phyloP scores from a whole-genome alignment of 148 eudicot genomes.

The Spergularia marina region DNA sequence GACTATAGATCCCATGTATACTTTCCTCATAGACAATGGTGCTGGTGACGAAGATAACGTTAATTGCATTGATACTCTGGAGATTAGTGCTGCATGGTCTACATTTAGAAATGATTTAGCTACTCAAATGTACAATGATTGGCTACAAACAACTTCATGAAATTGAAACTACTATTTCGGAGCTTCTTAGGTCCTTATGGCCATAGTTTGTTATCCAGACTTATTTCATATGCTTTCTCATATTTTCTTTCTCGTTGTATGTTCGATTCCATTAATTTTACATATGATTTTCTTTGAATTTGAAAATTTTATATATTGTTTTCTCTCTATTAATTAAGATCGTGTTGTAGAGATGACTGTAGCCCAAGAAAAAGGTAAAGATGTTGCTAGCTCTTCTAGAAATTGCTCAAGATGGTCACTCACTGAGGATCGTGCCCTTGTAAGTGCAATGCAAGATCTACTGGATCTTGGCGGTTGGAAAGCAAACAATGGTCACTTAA shows the following conservation, averaged over 20 bases:
- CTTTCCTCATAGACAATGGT: not conserved
- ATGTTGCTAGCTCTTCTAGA: not conserved
- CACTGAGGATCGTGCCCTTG: not conserved
- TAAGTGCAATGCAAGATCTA: not conserved
- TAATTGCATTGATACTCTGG: constrained; percentile 1
- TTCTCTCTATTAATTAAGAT: not conserved
- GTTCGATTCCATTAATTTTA: no score
- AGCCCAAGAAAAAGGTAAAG: not conserved
- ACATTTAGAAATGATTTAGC: constrained; percentile 13
- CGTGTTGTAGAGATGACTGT: not conserved
- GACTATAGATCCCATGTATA: constrained; percentile 8
- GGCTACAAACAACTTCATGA: not conserved
- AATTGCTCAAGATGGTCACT: constrained; percentile 7
- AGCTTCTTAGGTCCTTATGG: no score
- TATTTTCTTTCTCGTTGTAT: no score
- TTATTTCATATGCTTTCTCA: no score
- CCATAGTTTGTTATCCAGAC: no score
- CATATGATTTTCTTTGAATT: no score
- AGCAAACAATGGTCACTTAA: not conserved
- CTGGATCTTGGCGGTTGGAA: constrained; percentile 11
- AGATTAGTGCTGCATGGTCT: constrained; percentile 6
- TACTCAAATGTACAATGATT: constrained; percentile 10
- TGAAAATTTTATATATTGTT: not conserved
- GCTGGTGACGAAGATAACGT: not conserved
- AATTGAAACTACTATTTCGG: no score